phyloP scores from a whole-genome alignment of 441 rosid genomes.

The Erodium trifolium region DNA sequence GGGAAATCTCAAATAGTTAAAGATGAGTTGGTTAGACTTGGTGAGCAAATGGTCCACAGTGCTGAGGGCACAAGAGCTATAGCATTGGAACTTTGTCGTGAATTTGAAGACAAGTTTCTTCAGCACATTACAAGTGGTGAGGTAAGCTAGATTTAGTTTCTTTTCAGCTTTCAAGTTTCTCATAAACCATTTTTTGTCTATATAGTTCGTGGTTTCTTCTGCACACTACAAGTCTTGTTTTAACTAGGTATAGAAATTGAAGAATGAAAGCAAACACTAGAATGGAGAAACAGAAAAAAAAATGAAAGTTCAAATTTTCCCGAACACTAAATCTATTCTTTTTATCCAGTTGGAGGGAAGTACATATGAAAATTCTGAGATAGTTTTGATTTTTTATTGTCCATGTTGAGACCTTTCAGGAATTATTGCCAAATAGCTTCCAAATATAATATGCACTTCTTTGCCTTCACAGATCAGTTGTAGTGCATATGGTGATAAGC shows the following conservation, averaged over 20 bases:
- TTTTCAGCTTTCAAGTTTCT: slow-evolving; percentile 4
- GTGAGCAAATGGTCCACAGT: slow-evolving; percentile 70
- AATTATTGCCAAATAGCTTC: not conserved
- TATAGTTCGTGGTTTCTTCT: not conserved
- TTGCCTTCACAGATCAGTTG: not conserved
- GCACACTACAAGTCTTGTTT: not conserved
- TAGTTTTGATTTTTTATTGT: not conserved
- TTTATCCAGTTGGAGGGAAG: not conserved
- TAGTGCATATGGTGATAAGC: not conserved
- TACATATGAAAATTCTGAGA: not conserved
- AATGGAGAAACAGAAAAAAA: not conserved
- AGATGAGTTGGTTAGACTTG: slow-evolving; percentile 77
- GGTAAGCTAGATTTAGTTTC: slow-evolving; percentile 30
- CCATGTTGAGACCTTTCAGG: not conserved
- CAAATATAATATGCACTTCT: not conserved
- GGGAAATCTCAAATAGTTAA: slow-evolving; percentile 78
- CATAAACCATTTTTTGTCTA: not conserved
- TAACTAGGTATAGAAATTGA: not conserved
- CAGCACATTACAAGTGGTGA: slow-evolving; percentile 78
- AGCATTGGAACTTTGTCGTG: slow-evolving; percentile 96
- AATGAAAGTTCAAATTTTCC: not conserved
- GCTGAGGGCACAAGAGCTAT: slow-evolving; percentile 92
- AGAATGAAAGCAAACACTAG: not conserved
- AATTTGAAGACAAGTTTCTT: slow-evolving; percentile 93
- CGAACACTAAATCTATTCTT: not conserved